phyloP scores from a whole-genome alignment of 176 grass and related monocot genomes.

The Tuctoria greenei region DNA sequence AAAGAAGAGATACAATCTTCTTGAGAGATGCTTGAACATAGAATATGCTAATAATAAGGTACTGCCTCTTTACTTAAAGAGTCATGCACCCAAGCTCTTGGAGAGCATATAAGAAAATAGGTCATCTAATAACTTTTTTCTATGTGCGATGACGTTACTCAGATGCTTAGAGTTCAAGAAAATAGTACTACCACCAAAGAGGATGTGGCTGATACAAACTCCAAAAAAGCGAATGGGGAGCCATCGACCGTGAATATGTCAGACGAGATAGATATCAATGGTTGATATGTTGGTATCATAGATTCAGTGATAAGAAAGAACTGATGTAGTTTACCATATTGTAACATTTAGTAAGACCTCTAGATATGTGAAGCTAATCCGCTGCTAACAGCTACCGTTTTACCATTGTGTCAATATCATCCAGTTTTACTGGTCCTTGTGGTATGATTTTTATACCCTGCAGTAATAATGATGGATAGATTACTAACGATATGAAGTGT shows the following conservation, averaged over 20 bases:
- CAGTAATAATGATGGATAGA: too few species aligned
- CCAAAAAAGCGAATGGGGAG: background rate
- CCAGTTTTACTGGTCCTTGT: background rate
- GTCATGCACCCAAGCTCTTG: background rate
- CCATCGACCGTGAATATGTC: background rate
- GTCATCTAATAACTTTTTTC: constrained; percentile 2
- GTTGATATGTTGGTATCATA: constrained; percentile 14
- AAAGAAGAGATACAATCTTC: constrained; percentile 88
- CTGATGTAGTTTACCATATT: background rate
- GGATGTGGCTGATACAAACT: background rate
- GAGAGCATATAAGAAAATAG: background rate
- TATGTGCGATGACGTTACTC: too few species aligned
- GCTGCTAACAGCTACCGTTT: background rate
- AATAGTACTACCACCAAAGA: background rate
- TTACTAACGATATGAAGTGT: too few species aligned
- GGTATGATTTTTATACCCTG: background rate
- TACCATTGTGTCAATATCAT: background rate
- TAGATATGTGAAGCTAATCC: background rate
- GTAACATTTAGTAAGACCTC: background rate
- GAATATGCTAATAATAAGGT: constrained; percentile 98
- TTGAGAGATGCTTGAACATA: constrained; percentile 85
- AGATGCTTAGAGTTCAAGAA: background rate
- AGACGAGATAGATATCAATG: constrained; percentile 34
- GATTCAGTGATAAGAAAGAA: background rate
- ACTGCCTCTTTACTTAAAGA: constrained; percentile 31